These are phyloP conservation scores for Elaeis oleifera DNA, from an alignment of 202 grass and related monocot species.

Conservation along the genomic window DNA sequence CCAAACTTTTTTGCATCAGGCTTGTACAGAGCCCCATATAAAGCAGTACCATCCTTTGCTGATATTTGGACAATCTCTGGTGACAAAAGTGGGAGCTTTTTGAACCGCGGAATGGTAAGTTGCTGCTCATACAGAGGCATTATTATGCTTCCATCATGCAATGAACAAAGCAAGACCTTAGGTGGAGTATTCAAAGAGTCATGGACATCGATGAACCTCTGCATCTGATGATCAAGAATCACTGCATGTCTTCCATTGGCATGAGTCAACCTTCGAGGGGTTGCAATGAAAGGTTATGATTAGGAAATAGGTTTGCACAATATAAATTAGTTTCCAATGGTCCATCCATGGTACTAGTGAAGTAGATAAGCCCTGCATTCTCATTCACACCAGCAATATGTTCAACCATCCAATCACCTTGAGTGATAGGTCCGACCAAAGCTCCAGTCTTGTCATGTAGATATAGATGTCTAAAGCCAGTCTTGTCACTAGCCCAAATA, in stretches of 20 bases:
- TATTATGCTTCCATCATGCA: constrained; percentile 79
- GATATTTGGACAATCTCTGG: constrained; percentile 85
- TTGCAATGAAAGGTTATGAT: constrained; percentile 62
- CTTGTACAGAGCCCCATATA: constrained; percentile 79
- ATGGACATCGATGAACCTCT: constrained; percentile 88
- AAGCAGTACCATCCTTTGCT: constrained; percentile 64
- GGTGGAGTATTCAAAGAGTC: constrained; percentile 81
- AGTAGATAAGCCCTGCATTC: constrained; percentile 75
- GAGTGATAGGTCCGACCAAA: constrained; percentile 78
- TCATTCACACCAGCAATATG: constrained; percentile 93
- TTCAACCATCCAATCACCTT: constrained; percentile 94
- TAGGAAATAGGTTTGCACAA: constrained; percentile 59
- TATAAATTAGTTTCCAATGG: constrained; percentile 88
- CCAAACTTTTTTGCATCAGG: constrained; percentile 83
- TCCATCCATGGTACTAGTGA: constrained; percentile 75
- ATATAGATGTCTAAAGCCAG: constrained; percentile 93
- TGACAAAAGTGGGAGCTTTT: constrained; percentile 61
- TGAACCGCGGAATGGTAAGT: constrained; percentile 41
- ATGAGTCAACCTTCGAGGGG: constrained; percentile 72
- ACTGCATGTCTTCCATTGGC: constrained; percentile 75
- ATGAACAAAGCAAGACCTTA: constrained; percentile 66
- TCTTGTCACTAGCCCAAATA: constrained; percentile 97
- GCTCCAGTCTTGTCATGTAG: constrained; percentile 65
- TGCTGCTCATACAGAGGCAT: constrained; percentile 79
- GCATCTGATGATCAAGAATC: constrained; percentile 89